A percentile compares a stretch with the other conserved stretches of the same genome.
Conservation (phyloP, 768 basidiomycete species). For the Naganishia antarctica region DNA sequence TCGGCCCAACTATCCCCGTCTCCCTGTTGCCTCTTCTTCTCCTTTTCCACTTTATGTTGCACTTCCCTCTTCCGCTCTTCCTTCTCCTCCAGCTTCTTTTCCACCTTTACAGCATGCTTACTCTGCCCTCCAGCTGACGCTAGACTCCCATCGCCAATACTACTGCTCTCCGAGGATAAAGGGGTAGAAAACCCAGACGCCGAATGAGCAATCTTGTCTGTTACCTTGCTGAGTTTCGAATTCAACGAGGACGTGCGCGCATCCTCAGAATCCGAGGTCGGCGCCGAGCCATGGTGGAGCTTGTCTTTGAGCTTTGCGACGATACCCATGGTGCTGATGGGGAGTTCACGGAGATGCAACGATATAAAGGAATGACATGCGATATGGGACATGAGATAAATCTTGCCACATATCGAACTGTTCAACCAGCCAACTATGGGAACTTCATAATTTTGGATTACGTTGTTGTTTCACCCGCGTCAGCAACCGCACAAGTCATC, state of each 20-base stretch:
- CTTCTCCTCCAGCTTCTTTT: constrained; percentile 62
- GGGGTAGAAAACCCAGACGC: neutral
- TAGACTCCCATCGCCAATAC: neutral
- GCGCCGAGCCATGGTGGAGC: constrained; percentile 2
- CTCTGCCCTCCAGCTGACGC: neutral
- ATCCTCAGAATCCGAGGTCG: constrained; percentile 3
- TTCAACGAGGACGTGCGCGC: neutral
- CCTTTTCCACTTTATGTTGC: constrained; percentile 61
- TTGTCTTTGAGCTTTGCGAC: constrained; percentile 18
- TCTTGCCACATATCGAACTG: no score
- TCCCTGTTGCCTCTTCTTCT: constrained; percentile 49
- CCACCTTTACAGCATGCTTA: constrained; percentile 11
- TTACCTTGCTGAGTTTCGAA: neutral
- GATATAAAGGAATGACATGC: no score
- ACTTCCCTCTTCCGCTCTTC: constrained; percentile 64
- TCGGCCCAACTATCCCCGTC: constrained; percentile 17
- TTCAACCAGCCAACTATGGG: no score
- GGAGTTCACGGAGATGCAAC: no score
- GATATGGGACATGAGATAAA: no score
- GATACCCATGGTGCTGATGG: neutral
- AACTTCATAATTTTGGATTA: no score
- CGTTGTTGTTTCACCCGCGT: no score
- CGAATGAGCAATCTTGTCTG: neutral
- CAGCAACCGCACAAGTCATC: no score
- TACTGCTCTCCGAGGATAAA: neutral